Conservation (phyloP, 805 yeast species). For the Metschnikowia borealis region DNA sequence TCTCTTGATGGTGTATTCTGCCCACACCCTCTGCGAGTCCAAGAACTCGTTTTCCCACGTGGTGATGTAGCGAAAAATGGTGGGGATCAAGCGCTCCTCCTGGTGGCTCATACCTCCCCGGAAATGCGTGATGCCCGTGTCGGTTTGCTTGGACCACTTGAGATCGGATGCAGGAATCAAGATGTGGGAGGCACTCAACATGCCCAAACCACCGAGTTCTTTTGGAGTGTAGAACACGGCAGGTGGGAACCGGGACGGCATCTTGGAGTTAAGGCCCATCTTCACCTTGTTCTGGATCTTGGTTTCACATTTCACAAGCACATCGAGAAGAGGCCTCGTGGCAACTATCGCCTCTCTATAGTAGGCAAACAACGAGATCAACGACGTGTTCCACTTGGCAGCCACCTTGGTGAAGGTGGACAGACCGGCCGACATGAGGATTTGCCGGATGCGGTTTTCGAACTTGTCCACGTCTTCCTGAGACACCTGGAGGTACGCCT, state of each 20-base stretch:
- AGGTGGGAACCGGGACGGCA: conserved; percentile 99
- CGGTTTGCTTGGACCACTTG: conserved; percentile 89
- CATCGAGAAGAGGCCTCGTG: conserved; percentile 72
- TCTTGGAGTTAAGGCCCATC: conserved; percentile 91
- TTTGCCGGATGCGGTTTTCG: conserved; percentile 79
- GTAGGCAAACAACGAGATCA: conserved; percentile 81
- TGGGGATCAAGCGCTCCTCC: conserved; percentile 82
- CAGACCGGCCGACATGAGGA: conserved; percentile 92
- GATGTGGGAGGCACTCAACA: conserved; percentile 95
- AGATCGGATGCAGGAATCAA: conserved; percentile 91
- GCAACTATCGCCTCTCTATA: conserved; percentile 90
- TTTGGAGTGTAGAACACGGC: conserved; percentile 98
- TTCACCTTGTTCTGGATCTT: conserved; percentile 91
- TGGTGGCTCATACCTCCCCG: conserved; percentile 87
- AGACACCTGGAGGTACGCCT: conserved; percentile 80
- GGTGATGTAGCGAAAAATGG: conserved; percentile 85
- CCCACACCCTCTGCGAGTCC: conserved; percentile 97
- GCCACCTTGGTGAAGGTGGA: conserved; percentile 93
- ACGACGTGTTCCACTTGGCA: conserved; percentile 92
- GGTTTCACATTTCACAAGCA: conserved; percentile 86
- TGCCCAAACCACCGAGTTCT: conserved; percentile 95
- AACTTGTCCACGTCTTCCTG: conserved; percentile 76
- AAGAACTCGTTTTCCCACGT: conserved; percentile 96
- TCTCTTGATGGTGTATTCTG: conserved; percentile 88
- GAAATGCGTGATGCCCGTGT: conserved; percentile 91